Conservation (phyloP, 768 basidiomycete species). For the Termitomyces sp. region DNA sequence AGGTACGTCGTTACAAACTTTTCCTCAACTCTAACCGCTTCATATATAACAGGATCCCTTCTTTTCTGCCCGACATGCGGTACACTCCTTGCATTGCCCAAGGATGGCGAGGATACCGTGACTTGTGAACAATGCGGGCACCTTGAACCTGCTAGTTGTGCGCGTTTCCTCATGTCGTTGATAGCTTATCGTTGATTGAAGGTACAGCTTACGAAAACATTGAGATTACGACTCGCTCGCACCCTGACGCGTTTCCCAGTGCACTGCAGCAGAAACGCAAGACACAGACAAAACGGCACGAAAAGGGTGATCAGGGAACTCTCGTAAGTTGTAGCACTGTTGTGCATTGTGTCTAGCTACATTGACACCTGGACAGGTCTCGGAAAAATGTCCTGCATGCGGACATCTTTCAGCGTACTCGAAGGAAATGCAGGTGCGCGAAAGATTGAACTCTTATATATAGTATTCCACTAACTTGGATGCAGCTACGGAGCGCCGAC, state of each 20-base stretch:
- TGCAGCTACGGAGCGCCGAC: conserved; percentile 82
- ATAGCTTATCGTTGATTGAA: not conserved
- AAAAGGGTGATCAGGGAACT: conserved; percentile 62
- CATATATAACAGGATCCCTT: conserved; percentile 65
- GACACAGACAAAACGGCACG: conserved; percentile 81
- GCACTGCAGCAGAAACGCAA: conserved; percentile 82
- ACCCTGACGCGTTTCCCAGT: conserved; percentile 93
- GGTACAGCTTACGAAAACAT: conserved; percentile 80
- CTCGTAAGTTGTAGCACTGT: conserved; percentile 28
- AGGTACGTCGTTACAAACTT: not conserved
- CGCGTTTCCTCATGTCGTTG: conserved; percentile 27
- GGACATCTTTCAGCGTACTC: conserved; percentile 84
- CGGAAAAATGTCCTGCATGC: conserved; percentile 87
- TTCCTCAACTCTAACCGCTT: not conserved
- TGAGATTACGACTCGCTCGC: conserved; percentile 85
- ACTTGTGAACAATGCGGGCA: conserved; percentile 87
- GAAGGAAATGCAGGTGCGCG: conserved; percentile 78
- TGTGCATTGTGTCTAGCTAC: not conserved
- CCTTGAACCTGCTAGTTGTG: conserved; percentile 86
- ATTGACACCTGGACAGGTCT: conserved; percentile 47
- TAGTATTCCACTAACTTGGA: not conserved
- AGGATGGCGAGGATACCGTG: conserved; percentile 69
- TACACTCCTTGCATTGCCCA: conserved; percentile 81
- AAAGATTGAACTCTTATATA: not conserved
- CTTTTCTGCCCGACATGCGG: conserved; percentile 95